Evolutionary conservation across 441 rosid genomes (phyloP).

Genomic region (Kokia cookei): DNA sequence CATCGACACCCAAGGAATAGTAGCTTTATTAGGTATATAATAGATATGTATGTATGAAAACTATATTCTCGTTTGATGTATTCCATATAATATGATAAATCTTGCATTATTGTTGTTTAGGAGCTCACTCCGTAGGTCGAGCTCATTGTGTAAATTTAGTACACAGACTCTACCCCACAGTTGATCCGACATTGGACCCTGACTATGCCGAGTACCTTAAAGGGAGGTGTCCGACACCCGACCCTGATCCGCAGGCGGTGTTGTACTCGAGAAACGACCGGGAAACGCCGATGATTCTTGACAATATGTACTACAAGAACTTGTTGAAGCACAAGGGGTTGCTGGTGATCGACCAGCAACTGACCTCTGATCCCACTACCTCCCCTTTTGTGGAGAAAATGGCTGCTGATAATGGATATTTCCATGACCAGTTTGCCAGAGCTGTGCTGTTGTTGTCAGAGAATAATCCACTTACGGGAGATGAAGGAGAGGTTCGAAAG

Average conservation of each 20-base stretch:
- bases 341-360: constrained; percentile 52
- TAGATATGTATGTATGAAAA: background rate
- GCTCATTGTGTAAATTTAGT: constrained; percentile 76
- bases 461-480: constrained; percentile 59
- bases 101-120: constrained; percentile 14
- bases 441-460: constrained; percentile 62
- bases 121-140: constrained; percentile 84
- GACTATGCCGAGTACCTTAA: constrained; percentile 62
- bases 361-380: constrained; percentile 56
- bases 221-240: constrained; percentile 52
- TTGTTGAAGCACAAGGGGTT: constrained; percentile 57
- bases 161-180: constrained; percentile 63
- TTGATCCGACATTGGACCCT: constrained; percentile 67
- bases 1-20: constrained; percentile 60
- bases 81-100: background rate
- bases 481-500: constrained; percentile 65
- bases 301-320: constrained; percentile 67
- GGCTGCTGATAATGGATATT: constrained; percentile 74
- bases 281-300: constrained; percentile 77
- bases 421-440: constrained; percentile 57
- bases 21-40: constrained; percentile 60
- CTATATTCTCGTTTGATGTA: background rate
- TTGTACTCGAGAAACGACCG: constrained; percentile 63
- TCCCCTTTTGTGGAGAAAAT: constrained; percentile 54
- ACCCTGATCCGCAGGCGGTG: constrained; percentile 52